phyloP scores from a whole-genome alignment of 139 green algal genomes.

The Chlorella sp. region DNA sequence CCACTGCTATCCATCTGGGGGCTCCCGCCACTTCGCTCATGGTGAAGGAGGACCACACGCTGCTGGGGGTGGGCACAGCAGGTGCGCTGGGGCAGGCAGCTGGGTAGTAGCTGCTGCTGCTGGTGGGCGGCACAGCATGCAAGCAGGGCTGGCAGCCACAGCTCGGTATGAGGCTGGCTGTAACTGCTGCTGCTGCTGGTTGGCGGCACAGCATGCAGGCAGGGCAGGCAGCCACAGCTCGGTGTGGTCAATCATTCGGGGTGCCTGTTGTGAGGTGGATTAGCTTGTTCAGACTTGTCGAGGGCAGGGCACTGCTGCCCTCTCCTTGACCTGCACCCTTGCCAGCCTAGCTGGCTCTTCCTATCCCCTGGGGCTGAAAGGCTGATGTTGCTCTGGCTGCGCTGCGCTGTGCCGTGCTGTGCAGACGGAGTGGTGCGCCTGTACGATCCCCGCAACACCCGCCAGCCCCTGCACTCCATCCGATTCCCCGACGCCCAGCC shows the following conservation, averaged over 20 bases:
- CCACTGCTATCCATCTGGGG: conserved; percentile 8
- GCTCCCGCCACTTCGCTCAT: conserved; percentile 6
- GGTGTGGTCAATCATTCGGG: too few species aligned
- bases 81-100: neutral
- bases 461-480: conserved; percentile 15
- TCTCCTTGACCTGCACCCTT: neutral
- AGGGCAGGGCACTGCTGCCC: neutral
- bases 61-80: conserved; percentile 39
- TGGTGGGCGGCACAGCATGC: neutral
- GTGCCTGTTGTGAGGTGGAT: neutral
- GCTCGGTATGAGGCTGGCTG: too few species aligned
- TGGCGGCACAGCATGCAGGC: neutral
- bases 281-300: too few species aligned
- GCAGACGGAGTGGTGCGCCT: conserved; percentile 36
- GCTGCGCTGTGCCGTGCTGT: neutral
- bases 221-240: too few species aligned
- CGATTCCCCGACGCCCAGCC: neutral
- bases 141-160: neutral
- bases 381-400: neutral
- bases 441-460: conserved; percentile 38
- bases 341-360: neutral
- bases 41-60: conserved; percentile 34
- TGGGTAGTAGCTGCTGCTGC: too few species aligned
- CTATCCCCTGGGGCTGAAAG: neutral
- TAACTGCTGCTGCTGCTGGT: neutral